Evolutionary conservation across 176 grass and related monocot species (phyloP).

Genomic region (Elymus sibiricus): DNA sequence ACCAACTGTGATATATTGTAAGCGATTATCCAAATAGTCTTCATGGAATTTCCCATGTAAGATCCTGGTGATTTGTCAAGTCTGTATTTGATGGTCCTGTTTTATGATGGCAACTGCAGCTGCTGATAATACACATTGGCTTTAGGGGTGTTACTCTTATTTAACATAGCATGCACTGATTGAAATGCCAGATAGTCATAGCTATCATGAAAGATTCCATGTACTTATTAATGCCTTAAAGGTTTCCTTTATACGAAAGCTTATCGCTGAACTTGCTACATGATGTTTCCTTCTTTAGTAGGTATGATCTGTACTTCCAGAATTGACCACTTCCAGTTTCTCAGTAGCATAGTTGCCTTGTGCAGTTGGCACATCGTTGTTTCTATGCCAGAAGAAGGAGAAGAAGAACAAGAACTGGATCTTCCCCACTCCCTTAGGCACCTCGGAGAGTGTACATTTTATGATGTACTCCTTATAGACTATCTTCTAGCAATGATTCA

Average conservation of each 20-base stretch:
- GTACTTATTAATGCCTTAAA: conserved; percentile 13
- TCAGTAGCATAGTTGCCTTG: conserved; percentile 21
- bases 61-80: conserved; percentile 4
- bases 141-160: conserved; percentile 2
- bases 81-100: not conserved
- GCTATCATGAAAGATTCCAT: not conserved
- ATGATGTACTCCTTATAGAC: conserved; percentile 50
- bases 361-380: conserved; percentile 86
- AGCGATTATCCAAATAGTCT: conserved; percentile 2
- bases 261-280: not conserved
- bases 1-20: not conserved
- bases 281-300: conserved; percentile 1
- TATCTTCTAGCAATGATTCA: conserved; percentile 4
- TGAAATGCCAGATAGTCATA: conserved; percentile 5
- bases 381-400: conserved; percentile 55
- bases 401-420: conserved; percentile 56
- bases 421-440: conserved; percentile 73
- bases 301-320: not conserved
- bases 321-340: not conserved
- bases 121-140: not conserved
- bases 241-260: not conserved
- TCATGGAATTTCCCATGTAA: not conserved
- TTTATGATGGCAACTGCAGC: not conserved
- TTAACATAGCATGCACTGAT: not conserved
- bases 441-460: conserved; percentile 70